Evolutionary conservation across 345 rosid species (phyloP), one percentile per base, ranked within the genome.

Genomic region (Citrus maxima): DNA sequence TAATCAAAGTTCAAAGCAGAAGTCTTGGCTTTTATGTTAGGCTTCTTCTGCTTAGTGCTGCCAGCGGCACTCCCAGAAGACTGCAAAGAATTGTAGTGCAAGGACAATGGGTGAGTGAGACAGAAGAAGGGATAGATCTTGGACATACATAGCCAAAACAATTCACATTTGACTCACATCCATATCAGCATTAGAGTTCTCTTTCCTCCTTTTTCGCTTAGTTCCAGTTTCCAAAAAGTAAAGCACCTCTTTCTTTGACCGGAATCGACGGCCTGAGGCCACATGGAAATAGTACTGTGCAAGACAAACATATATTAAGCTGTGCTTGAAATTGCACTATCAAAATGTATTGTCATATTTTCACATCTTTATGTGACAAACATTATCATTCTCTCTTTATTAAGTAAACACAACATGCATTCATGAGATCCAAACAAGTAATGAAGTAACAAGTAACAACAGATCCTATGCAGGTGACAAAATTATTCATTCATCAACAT

Each of bases 191-290:
- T 72, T 60, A n/a, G 73, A 54, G 55, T 77, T 77, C 28, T 78
- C 82, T 63, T 49, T 87, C 60, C 13, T 79, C 59, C 28, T 82
- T 83, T 82, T 86, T 35, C 67, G 81, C 51, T 73, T 25, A 4
- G 78, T 76, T 77, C 90, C 92, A 5, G 82, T 83, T 76, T 87
- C 86, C 81, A 89, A 75, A 77, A 78, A 89, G 74, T 75, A 37
- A 49, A 76, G 89, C 46, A 86, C 90, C 60, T 89, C 92, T 69
- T 77, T 82, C 86, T 83, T 89, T 10, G 90, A 87, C 72, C 92
- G 82, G 78, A 87, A 89, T 54, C 79, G 70, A 21, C 75, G 84
- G 27, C 81, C 74, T 9, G 87, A 67, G 30, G 61, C 72, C 51
- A 88, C 83, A 55, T 89, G 86, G 1, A 79, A 30, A 76, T 87